Conservation (phyloP, 768 basidiomycete species). For the Coprinopsis marcescibilis region DNA sequence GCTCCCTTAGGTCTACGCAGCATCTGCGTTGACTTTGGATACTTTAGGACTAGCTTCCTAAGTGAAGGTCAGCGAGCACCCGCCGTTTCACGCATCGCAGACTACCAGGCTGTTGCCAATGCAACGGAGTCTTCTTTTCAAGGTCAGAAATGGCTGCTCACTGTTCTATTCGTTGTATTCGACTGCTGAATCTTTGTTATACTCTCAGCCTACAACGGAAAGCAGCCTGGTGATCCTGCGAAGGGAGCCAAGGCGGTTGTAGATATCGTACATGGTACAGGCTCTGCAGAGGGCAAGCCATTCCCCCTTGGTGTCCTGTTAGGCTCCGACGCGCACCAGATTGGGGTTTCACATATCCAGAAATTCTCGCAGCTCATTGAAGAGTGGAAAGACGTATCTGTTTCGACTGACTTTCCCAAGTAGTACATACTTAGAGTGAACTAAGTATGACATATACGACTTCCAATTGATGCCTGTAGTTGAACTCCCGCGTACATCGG, state of each 20-base stretch:
- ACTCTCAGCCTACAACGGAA: constrained; percentile 25
- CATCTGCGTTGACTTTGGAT: constrained; percentile 33
- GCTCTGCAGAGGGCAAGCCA: constrained; percentile 23
- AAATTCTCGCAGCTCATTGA: constrained; percentile 18
- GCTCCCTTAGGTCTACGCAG: constrained; percentile 32
- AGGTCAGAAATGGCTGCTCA: neutral
- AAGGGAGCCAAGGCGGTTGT: constrained; percentile 30
- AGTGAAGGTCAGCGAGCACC: constrained; percentile 21
- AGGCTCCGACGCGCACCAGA: constrained; percentile 25
- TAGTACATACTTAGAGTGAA: too few species aligned
- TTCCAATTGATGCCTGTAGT: too few species aligned
- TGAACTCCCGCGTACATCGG: too few species aligned
- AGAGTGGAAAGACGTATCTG: constrained; percentile 28
- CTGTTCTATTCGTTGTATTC: neutral
- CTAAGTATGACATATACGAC: too few species aligned
- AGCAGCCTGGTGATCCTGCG: constrained; percentile 32
- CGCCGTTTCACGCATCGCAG: constrained; percentile 25
- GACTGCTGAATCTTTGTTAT: neutral
- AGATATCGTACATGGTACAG: constrained; percentile 28
- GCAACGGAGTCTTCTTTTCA: constrained; percentile 15
- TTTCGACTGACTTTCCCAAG: constrained; percentile 19
- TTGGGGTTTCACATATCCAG: constrained; percentile 17
- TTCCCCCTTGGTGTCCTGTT: constrained; percentile 24
- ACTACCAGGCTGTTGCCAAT: constrained; percentile 24
- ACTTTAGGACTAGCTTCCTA: constrained; percentile 33